Percentiles rank a stretch among this genome's conserved stretches.
Conservation (phyloP, 73 alveolate species). For the Paramecium primaurelia region DNA sequence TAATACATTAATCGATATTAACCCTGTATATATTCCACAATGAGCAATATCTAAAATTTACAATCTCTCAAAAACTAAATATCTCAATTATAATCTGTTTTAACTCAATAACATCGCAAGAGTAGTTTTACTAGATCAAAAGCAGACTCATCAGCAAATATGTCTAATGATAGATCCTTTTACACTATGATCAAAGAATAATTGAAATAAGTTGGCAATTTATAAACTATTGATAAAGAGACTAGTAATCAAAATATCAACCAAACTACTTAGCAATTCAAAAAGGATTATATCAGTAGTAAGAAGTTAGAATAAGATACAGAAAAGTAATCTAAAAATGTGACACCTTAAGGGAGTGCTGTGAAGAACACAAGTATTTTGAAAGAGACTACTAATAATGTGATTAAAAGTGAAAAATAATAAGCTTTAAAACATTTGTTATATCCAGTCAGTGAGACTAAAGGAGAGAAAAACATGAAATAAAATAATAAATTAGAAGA, state of each 20-base stretch:
- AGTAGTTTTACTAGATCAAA: not conserved
- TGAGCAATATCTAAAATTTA: not conserved
- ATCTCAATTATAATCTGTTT: not conserved
- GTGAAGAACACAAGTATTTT: not conserved
- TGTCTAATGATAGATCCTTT: conserved; percentile 21
- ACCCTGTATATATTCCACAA: conserved; percentile 9
- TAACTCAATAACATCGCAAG: not conserved
- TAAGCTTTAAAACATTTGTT: not conserved
- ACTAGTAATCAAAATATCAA: not conserved
- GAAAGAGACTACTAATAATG: not conserved
- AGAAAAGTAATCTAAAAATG: not conserved
- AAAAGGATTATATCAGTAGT: not conserved
- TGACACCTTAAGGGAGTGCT: conserved; percentile 24
- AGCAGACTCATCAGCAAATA: not conserved
- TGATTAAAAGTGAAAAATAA: not conserved
- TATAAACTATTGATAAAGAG: not conserved
- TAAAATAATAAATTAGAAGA: not conserved
- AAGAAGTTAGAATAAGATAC: not conserved
- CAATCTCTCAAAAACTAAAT: conserved; percentile 7
- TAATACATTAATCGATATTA: not conserved
- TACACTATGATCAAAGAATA: not conserved
- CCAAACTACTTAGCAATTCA: not conserved
- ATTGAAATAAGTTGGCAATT: not conserved
- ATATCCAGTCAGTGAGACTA: not conserved
- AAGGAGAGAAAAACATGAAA: not conserved